Conservation (phyloP, 2,329 filamentous ascomycete species). For the Parafenestella ontariensis region DNA sequence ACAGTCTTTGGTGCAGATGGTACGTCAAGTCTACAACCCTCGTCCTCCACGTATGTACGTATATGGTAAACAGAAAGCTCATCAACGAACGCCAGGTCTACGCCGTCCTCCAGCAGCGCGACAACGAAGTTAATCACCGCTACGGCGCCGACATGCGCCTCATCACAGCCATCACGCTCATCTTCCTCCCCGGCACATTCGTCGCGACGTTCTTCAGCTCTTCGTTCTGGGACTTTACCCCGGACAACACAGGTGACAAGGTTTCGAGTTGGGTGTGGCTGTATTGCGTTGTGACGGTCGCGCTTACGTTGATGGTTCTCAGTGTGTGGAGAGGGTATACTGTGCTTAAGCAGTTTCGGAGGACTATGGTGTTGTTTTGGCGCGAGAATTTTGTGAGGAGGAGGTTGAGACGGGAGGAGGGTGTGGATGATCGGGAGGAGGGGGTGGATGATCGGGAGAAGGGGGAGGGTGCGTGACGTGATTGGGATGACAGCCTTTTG, state of each 20-base stretch:
- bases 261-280: slow-evolving; percentile 21
- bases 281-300: slow-evolving; percentile 13
- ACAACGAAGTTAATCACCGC: slow-evolving; percentile 25
- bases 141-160: slow-evolving; percentile 32
- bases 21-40: not conserved
- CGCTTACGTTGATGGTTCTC: slow-evolving; percentile 4
- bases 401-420: not conserved
- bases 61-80: not conserved
- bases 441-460: not conserved
- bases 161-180: slow-evolving; percentile 27
- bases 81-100: slow-evolving; percentile 19
- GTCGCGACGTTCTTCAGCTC: slow-evolving; percentile 25
- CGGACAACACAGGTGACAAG: slow-evolving; percentile 3
- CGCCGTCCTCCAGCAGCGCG: slow-evolving; percentile 22
- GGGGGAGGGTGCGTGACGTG: too few relatives aligned
- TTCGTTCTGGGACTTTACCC: slow-evolving; percentile 20
- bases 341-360: not conserved
- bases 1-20: not conserved
- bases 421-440: not conserved
- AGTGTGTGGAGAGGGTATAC: slow-evolving; percentile 3
- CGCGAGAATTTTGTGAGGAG: not conserved
- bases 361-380: not conserved
- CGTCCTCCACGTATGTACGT: not conserved
- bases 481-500: too few relatives aligned
- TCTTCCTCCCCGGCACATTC: slow-evolving; percentile 32